These are phyloP conservation scores for Scutellaria barbata DNA, from an alignment of 257 asterid genomes.

Conservation along the genomic window DNA sequence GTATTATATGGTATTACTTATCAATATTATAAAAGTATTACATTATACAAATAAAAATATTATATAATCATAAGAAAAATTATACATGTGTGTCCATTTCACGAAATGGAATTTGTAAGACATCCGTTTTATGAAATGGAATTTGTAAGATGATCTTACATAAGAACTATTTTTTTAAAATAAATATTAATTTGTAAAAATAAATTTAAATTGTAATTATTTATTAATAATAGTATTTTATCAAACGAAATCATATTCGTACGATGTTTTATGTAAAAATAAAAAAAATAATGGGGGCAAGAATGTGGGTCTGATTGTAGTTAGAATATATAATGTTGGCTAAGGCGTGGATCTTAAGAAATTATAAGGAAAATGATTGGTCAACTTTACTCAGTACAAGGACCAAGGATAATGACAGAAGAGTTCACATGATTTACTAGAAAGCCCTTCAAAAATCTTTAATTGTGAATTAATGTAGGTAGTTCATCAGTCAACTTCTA, in stretches of 20 bases:
- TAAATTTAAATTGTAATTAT: background rate
- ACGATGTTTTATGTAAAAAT: no score
- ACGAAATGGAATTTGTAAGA: no score
- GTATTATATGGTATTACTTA: no score
- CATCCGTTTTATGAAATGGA: no score
- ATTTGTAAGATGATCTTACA: no score
- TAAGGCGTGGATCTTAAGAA: conserved; percentile 38
- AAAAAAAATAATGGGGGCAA: no score
- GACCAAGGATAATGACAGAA: conserved; percentile 28
- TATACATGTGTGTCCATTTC: no score
- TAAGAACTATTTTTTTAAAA: no score
- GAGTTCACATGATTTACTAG: background rate
- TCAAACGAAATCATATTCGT: background rate
- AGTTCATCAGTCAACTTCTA: conserved; percentile 1
- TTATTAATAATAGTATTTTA: background rate
- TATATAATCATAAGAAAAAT: no score
- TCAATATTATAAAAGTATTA: no score
- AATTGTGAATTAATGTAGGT: background rate
- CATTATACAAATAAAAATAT: no score
- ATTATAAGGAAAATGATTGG: conserved; percentile 26
- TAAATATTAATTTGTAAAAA: background rate
- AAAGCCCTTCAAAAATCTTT: conserved; percentile 11
- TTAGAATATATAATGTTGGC: conserved; percentile 32
- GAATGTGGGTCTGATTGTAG: conserved; percentile 34
- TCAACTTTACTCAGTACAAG: conserved; percentile 37